phyloP scores from a whole-genome alignment of 257 asterid species.

The Anisodus tanguticus region DNA sequence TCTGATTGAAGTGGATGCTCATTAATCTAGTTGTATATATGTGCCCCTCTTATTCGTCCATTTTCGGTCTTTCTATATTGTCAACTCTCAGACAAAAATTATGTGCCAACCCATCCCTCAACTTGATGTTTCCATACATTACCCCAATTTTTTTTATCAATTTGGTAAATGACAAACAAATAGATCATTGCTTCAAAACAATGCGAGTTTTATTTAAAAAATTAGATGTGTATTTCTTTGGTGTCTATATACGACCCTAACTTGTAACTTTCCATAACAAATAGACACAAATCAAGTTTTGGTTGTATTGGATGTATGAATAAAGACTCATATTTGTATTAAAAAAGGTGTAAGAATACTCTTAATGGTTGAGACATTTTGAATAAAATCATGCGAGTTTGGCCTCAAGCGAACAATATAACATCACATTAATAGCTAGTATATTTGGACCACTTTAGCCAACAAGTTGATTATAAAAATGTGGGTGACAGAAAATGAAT shows the following conservation, averaged over 20 bases:
- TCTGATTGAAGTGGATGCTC: neutral
- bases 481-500: neutral
- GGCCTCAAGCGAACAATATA: no score
- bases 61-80: neutral
- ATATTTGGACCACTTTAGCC: neutral
- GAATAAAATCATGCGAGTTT: neutral
- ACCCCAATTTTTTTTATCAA: no score
- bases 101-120: neutral
- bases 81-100: neutral
- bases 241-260: no score
- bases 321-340: no score
- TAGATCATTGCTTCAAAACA: no score
- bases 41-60: neutral
- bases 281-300: no score
- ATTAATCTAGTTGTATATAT: neutral
- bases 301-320: neutral
- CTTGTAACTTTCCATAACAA: no score
- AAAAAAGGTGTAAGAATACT: no score
- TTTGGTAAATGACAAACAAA: no score
- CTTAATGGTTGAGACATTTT: neutral
- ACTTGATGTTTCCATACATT: neutral
- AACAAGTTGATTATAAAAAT: no score
- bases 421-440: neutral
- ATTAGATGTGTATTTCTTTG: no score
- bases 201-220: no score